phyloP scores from a whole-genome alignment of 805 yeast genomes.

The Saturnispora besseyi region DNA sequence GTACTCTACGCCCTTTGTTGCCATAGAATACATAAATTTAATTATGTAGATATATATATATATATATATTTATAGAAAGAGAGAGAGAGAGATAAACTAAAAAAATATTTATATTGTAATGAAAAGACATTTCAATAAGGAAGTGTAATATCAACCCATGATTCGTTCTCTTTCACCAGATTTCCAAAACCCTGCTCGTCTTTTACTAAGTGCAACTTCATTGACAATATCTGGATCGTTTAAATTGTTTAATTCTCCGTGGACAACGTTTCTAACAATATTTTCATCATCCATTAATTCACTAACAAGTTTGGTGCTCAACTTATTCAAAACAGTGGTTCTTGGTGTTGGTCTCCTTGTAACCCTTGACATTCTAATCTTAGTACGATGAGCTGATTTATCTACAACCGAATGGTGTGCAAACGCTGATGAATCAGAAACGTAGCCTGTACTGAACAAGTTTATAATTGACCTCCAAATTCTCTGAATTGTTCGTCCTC shows the following conservation, averaged over 20 bases:
- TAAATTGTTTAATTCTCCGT: constrained; percentile 1
- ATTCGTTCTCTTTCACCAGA: constrained; percentile 6
- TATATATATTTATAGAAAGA: background rate
- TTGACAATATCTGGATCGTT: background rate
- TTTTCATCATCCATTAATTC: constrained; percentile 18
- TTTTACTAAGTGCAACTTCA: background rate
- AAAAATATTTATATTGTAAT: background rate
- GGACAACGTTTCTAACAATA: constrained; percentile 10
- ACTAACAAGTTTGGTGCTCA: constrained; percentile 18
- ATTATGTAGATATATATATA: background rate
- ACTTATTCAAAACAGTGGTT: constrained; percentile 16
- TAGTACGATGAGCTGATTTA: constrained; percentile 22
- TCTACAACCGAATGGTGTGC: constrained; percentile 15
- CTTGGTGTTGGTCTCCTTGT: constrained; percentile 26
- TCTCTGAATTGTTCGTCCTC: constrained; percentile 25
- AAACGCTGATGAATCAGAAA: constrained; percentile 28
- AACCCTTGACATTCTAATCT: constrained; percentile 25
- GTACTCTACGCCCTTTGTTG: background rate
- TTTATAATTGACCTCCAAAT: constrained; percentile 26
- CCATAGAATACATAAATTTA: background rate
- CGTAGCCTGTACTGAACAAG: constrained; percentile 27
- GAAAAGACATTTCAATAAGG: background rate
- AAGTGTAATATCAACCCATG: background rate
- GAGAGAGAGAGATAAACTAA: background rate
- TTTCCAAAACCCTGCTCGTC: constrained; percentile 7